Evolutionary conservation across 345 rosid genomes (phyloP), one percentile per base, ranked within the genome.

Genomic region (Ricinus communis): DNA sequence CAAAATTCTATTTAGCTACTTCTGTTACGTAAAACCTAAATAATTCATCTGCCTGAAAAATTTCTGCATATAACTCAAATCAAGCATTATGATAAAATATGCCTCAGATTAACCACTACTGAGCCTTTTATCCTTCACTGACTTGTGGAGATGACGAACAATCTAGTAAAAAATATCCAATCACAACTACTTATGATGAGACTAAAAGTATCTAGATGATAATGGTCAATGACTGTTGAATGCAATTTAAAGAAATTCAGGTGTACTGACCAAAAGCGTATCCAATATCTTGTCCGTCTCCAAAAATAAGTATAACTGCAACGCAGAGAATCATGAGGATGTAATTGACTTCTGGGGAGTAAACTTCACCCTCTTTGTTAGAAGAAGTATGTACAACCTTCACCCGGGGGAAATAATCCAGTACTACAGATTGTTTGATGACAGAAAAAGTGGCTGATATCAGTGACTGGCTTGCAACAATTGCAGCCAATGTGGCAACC

Each of bases 371-470:
- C 30, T 91, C 96, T 71, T 87, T 85, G 59, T 73, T 89, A 14
- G 85, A 66, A 40, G 93, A 91, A 31, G 97, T 93, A 74, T 91
- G 98, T 25, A 93, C 90, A 25, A 93, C 92, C 84, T 88, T 93
- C 51, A 93, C 93, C 46, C 96, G 80, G 10, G 98, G 98, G 62
- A 93, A 91, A 79, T 91, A 91, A 63, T 91, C 96, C 60, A 91
- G 87, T 10, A 90, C 91, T 28, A 91, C 90, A 15, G 97, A 91
- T 78, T 93, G 98, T 86, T 91, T 90, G 84, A 93, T 83, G 33
- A 93, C 76, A 22, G 94, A 93, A 73, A 93, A 93, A 14, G 98
- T 88, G 12, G 98, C 96, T 2, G 98, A 93, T 77, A 93, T 89
- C 31, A 92, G 77, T 0, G 98, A 93, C 63, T 93, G 98, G 78